A percentile compares a stretch with the other conserved stretches of the same genome.
phyloP scores from a whole-genome alignment of 768 basidiomycete species.

The Tricholoma matsutake region DNA sequence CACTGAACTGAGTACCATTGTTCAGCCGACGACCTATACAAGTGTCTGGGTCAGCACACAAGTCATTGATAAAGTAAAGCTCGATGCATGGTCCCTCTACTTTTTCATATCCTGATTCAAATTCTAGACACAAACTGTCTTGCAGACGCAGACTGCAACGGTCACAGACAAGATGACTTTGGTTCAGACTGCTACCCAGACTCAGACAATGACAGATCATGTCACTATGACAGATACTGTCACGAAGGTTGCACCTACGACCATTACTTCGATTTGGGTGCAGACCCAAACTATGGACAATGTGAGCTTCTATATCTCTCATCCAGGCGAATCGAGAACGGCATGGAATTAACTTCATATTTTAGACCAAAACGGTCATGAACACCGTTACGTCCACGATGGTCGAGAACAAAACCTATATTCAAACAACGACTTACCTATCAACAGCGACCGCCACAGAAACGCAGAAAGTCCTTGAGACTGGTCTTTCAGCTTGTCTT shows the following conservation, averaged over 20 bases:
- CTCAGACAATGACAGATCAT: slow-evolving; percentile 50
- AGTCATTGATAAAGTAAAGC: slow-evolving; percentile 54
- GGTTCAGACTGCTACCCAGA: slow-evolving; percentile 54
- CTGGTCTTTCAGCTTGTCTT: slow-evolving; percentile 53
- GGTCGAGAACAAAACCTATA: slow-evolving; percentile 43
- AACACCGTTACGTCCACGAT: slow-evolving; percentile 54
- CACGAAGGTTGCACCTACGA: slow-evolving; percentile 57
- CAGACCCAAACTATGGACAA: slow-evolving; percentile 57
- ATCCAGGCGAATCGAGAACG: background rate
- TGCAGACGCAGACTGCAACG: slow-evolving; percentile 47
- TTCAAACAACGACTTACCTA: slow-evolving; percentile 50
- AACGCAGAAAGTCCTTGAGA: slow-evolving; percentile 43
- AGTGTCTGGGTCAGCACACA: slow-evolving; percentile 49
- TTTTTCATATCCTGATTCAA: background rate
- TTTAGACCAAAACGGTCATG: slow-evolving; percentile 56
- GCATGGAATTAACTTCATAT: slow-evolving; percentile 1
- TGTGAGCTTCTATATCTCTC: slow-evolving; percentile 30
- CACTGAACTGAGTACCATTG: slow-evolving; percentile 46
- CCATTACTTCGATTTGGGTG: slow-evolving; percentile 50
- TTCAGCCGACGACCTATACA: slow-evolving; percentile 55
- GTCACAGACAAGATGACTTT: slow-evolving; percentile 53
- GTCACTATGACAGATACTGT: slow-evolving; percentile 50
- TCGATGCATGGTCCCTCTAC: background rate
- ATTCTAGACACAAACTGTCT: slow-evolving; percentile 36
- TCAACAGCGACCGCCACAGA: slow-evolving; percentile 47